Conservation (phyloP, 2,329 filamentous ascomycete species). For the Penicillium sp. region DNA sequence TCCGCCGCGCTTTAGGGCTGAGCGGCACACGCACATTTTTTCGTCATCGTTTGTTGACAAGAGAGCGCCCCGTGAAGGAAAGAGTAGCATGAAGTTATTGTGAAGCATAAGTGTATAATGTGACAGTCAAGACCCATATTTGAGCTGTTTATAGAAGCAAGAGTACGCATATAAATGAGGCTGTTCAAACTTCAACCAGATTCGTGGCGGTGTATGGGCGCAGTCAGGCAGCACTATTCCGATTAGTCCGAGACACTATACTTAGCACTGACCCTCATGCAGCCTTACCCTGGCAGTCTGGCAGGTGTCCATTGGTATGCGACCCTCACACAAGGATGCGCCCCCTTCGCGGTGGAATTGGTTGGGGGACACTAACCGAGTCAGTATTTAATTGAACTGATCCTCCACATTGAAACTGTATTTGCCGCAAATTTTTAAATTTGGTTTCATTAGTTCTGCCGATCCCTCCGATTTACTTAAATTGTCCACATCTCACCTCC, state of each 20-base stretch:
- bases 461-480: constrained; percentile 10
- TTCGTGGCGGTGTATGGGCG: constrained; percentile 13
- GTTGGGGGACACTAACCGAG: constrained; percentile 9
- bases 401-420: constrained; percentile 16
- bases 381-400: constrained; percentile 10
- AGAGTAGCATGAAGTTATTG: not conserved
- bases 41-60: not conserved
- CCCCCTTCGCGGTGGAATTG: not conserved
- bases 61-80: not conserved
- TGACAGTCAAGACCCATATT: not conserved
- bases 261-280: constrained; percentile 11
- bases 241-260: constrained; percentile 11
- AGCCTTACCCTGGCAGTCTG: not conserved
- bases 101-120: not conserved
- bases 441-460: constrained; percentile 7
- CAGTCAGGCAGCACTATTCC: constrained; percentile 23
- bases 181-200: not conserved
- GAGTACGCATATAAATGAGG: not conserved
- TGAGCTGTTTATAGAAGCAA: not conserved
- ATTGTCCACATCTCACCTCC: not conserved
- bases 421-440: not conserved
- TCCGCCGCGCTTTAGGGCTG: constrained; percentile 13
- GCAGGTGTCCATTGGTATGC: constrained; percentile 5
- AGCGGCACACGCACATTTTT: not conserved
- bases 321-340: not conserved